Percentiles rank a stretch among this genome's conserved stretches.
Conservation (phyloP, 768 basidiomycete genomes). For the Pseudohyphozyma bogoriensis region DNA sequence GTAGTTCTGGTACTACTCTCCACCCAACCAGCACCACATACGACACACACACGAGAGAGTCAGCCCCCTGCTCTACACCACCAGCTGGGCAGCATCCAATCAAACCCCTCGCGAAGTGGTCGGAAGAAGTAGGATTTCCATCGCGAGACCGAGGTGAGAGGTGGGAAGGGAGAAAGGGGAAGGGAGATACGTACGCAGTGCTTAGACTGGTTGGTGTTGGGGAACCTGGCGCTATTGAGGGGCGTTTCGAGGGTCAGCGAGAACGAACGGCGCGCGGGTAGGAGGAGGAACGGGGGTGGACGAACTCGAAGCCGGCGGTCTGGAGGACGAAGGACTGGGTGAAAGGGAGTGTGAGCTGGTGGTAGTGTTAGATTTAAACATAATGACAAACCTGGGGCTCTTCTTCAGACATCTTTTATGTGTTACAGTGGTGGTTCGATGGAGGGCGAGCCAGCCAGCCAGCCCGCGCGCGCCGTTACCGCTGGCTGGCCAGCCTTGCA, state of each 20-base stretch:
- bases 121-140: background rate
- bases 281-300: background rate
- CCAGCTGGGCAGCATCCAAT: too few species aligned
- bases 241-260: background rate
- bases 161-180: background rate
- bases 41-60: background rate
- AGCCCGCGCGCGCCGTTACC: too few species aligned
- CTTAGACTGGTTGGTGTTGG: conserved; percentile 59
- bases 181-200: conserved; percentile 62
- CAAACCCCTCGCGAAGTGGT: background rate
- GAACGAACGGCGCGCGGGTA: background rate
- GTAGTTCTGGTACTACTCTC: conserved; percentile 29
- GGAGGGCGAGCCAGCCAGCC: too few species aligned
- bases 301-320: conserved; percentile 95
- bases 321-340: conserved; percentile 73
- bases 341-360: background rate
- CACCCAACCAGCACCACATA: too few species aligned
- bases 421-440: background rate
- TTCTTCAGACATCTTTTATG: background rate
- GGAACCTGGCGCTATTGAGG: conserved; percentile 39
- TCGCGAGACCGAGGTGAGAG: background rate
- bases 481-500: too few species aligned
- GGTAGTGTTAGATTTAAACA: too few species aligned
- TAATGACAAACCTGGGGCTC: too few species aligned
- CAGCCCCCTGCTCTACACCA: too few species aligned